Evolutionary conservation across 208 protist species (phyloP).

Genomic region (Leishmania mexicana): DNA sequence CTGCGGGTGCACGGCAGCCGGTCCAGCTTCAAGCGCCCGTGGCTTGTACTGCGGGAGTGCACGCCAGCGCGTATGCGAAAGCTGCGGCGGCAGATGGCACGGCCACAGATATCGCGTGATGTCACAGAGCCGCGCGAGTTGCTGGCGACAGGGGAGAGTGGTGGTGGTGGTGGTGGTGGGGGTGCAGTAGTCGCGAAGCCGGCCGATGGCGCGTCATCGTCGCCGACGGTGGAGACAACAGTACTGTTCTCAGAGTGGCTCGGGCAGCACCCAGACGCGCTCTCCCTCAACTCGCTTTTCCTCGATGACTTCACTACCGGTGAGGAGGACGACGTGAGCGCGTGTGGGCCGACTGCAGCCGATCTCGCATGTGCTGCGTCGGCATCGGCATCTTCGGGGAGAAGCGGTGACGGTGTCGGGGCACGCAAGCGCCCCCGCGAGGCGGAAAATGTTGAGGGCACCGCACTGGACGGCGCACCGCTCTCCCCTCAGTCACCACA

Average conservation of each 20-base stretch:
- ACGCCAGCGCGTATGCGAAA: slow-evolving; percentile 7
- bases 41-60: slow-evolving; percentile 49
- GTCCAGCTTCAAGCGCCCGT: slow-evolving; percentile 39
- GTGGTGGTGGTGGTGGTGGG: not conserved
- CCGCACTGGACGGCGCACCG: not conserved
- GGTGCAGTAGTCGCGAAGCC: not conserved
- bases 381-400: too few relatives aligned
- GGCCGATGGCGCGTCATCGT: not conserved
- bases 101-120: not conserved
- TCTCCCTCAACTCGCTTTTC: slow-evolving; percentile 48
- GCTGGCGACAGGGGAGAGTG: not conserved
- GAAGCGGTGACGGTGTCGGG: too few relatives aligned
- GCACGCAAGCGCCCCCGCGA: slow-evolving; percentile 22
- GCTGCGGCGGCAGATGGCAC: slow-evolving; percentile 8
- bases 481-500: not conserved
- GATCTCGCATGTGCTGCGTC: not conserved
- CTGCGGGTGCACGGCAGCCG: slow-evolving; percentile 52
- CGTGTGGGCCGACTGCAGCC: not conserved
- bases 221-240: slow-evolving; percentile 1
- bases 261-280: slow-evolving; percentile 46
- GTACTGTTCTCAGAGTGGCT: slow-evolving; percentile 63
- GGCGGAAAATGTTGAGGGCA: not conserved
- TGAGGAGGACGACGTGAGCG: not conserved
- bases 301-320: slow-evolving; percentile 11
- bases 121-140: not conserved